These are phyloP conservation scores for Penstemon davidsonii DNA, from an alignment of 257 asterid species.

Conservation along the genomic window DNA sequence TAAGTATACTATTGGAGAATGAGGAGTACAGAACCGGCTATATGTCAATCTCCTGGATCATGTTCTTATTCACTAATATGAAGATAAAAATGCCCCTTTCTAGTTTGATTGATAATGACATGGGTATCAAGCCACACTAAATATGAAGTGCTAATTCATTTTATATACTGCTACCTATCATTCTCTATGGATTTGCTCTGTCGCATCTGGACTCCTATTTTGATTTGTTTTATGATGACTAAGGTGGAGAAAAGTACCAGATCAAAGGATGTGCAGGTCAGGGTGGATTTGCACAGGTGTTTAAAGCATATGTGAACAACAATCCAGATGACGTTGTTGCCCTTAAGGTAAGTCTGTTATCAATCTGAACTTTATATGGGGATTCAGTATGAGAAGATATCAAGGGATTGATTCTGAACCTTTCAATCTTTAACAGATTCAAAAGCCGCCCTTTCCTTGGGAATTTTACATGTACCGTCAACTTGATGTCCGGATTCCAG, in stretches of 20 bases:
- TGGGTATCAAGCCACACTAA: constrained; percentile 15
- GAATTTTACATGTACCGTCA: constrained; percentile 96
- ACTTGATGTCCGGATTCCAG: constrained; percentile 77
- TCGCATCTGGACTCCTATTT: constrained; percentile 22
- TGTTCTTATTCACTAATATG: background rate
- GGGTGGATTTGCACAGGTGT: constrained; percentile 99
- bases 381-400: constrained; percentile 25
- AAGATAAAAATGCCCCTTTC: constrained; percentile 7
- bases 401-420: constrained; percentile 18
- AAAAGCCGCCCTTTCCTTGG: constrained; percentile 99
- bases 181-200: constrained; percentile 25
- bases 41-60: background rate
- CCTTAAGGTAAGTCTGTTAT: constrained; percentile 63
- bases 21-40: background rate
- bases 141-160: constrained; percentile 11
- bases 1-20: background rate
- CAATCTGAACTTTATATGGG: constrained; percentile 11
- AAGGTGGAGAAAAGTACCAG: constrained; percentile 89
- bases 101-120: background rate
- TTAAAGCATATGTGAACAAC: constrained; percentile 69
- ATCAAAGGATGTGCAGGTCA: constrained; percentile 98
- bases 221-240: constrained; percentile 30
- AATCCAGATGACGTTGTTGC: constrained; percentile 82
- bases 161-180: background rate
- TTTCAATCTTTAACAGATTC: constrained; percentile 54